Evolutionary conservation across 2,329 filamentous ascomycete species (phyloP).

Genomic region (Pseudogymnoascus destructans): DNA sequence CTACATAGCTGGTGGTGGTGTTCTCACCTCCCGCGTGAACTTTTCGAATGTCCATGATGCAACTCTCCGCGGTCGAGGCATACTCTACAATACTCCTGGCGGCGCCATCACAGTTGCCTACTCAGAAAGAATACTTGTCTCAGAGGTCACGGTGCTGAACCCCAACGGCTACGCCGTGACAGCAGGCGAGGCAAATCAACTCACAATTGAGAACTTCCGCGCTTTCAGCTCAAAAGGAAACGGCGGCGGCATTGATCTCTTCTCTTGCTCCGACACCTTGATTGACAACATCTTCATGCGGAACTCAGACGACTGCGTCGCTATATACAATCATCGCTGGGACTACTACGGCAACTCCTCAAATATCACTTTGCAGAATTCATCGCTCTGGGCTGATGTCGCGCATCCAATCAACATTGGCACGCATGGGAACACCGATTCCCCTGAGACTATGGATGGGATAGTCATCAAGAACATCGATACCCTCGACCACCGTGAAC

Average conservation of each 20-base stretch:
- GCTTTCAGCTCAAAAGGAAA: background rate
- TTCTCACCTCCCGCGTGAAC: background rate
- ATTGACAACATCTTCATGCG: background rate
- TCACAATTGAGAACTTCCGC: background rate
- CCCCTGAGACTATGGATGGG: slow-evolving; percentile 25
- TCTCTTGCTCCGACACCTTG: background rate
- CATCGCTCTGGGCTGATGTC: slow-evolving; percentile 24
- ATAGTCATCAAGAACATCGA: slow-evolving; percentile 27
- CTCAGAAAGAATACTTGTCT: background rate
- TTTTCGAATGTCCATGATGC: background rate
- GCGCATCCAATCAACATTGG: slow-evolving; percentile 28
- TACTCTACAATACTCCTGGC: background rate
- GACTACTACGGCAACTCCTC: slow-evolving; percentile 25
- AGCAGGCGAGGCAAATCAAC: background rate
- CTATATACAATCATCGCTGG: slow-evolving; percentile 26
- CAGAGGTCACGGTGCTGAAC: background rate
- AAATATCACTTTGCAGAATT: slow-evolving; percentile 27
- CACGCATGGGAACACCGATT: slow-evolving; percentile 23
- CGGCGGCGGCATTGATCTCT: background rate
- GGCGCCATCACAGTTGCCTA: background rate
- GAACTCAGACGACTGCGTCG: slow-evolving; percentile 15
- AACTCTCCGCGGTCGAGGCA: background rate
- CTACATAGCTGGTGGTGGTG: slow-evolving; percentile 11
- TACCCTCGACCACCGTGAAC: slow-evolving; percentile 28
- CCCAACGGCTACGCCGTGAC: background rate